Conservation (phyloP, 768 basidiomycete species). For the Tricholoma sp. region DNA sequence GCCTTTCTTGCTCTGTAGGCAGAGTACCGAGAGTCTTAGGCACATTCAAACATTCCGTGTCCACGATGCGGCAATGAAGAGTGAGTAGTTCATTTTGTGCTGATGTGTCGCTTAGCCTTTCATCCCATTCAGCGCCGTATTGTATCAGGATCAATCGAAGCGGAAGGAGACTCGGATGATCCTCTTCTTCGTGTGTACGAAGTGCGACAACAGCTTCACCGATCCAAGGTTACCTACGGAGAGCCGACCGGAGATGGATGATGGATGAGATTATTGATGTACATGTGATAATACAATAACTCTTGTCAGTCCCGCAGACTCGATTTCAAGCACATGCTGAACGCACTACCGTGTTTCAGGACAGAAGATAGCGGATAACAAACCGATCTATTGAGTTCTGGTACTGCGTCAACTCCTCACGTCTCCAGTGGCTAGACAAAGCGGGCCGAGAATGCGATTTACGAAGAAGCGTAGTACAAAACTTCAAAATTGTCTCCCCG, state of each 20-base stretch:
- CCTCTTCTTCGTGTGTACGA: conserved; percentile 84
- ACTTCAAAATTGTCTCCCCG: no score
- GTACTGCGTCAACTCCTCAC: no score
- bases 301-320: background rate
- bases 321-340: no score
- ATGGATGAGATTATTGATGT: conserved; percentile 9
- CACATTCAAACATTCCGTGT: conserved; percentile 80
- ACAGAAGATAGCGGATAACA: no score
- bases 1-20: background rate
- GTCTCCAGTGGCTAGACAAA: no score
- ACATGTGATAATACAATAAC: conserved; percentile 10
- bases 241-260: conserved; percentile 27
- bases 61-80: conserved; percentile 79
- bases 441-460: no score
- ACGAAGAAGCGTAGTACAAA: no score
- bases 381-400: no score
- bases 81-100: conserved; percentile 38
- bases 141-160: conserved; percentile 97
- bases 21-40: conserved; percentile 35
- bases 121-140: conserved; percentile 63
- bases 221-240: conserved; percentile 61
- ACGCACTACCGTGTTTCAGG: no score
- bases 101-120: no score
- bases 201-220: conserved; percentile 71
- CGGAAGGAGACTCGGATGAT: conserved; percentile 95